Base-by-base conservation (phyloP, 148 eudicot genomes). In the Camellia japonica region DNA sequence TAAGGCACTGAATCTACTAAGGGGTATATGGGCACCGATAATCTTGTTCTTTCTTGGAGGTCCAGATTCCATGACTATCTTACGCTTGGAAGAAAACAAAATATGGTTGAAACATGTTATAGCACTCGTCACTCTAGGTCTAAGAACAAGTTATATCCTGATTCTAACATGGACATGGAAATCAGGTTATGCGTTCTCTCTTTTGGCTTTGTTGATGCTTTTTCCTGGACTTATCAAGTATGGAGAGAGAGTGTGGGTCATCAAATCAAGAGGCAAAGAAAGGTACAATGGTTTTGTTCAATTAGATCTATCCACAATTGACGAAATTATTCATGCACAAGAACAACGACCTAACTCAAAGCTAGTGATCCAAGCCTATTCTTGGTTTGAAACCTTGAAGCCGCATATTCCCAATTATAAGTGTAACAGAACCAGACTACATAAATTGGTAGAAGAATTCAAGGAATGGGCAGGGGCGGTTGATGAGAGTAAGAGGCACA, bases 11-110 rank as follows among this genome's bases (percentile, higher is more conserved):
- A 38, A 16, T 41, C 47, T 16, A 47, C 19, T 73, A 3, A 56
- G 76, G 76, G 76, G 60, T 59, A 5, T 73, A 18, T 73, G 76
- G 76, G 76, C 76, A 30, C 76, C 76, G 42, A 7, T 73, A 8
- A 38, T 56, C 76, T 41, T 73, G 23, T 54, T 73, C 63, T 73
- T 30, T 56, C 64, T 73, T 3, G 76, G 76, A 38, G 76, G 76
- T 38, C 76, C 76, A 0, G 76, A 73, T 3, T 55, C 76, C 20
- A 23, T 73, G 2, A 73, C 76, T 15, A 47, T 55, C 47, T 42
- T 73, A 4, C 12, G 11, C 1, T 3, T 55, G 3, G 76, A 73
- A 60, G 76, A 73, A 73, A 73, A 55, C 41, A 4, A 41, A 14
- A 23, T 73, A 64, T 73, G 76, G 76, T 18, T 38, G 44, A 73